Base-by-base conservation (phyloP, 2,329 filamentous ascomycete genomes). In the Fusarium sp. region DNA sequence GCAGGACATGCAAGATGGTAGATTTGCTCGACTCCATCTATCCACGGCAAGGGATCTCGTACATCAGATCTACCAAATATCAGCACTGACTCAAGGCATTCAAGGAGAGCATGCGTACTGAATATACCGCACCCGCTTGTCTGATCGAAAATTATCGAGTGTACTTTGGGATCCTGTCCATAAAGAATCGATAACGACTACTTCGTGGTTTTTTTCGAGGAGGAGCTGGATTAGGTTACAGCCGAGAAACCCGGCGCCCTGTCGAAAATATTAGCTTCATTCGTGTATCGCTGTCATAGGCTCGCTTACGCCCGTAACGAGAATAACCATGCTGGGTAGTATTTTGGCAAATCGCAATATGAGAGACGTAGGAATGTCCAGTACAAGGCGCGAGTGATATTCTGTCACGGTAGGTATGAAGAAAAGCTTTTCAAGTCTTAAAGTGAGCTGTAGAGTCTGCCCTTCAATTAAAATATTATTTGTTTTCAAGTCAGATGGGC, bases 201-300 rank as follows among this genome's bases (percentile, higher is more conserved):
- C 69, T 33, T 70, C 53, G 5, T 70, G 59, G 9, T 62, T 65
- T 9, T 68, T 52, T 7, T 61, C 57, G 1, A 74, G 69, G 0
- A 74, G 37, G 7, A 70, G 44, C 20, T 74, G 53, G 6, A 74
- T 60, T 2, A 74, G n/a, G 10, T 72, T 69, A 30, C 67, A 55
- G 18, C 71, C 71, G 18, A 74, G 71, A 18, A 74, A 74, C 0
- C 71, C 71, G 2, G 71, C 71, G 4, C 71, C 71, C 71, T 74
- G 23, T 9, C 2, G 11, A 7, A 1, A 14, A 0, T 5, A 12
- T 73, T 26, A 73, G 44, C 26, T 41, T 5, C 14, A 14, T 9
- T n/a, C 35, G 2, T 41, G 7, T 3, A 10, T 7, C 12, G 2
- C 11, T 13, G 30, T 7, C 3, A 10, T 37, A 11, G 23, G 10